Conservation (phyloP, 2,329 filamentous ascomycete species). For the Pseudopithomyces maydicus region DNA sequence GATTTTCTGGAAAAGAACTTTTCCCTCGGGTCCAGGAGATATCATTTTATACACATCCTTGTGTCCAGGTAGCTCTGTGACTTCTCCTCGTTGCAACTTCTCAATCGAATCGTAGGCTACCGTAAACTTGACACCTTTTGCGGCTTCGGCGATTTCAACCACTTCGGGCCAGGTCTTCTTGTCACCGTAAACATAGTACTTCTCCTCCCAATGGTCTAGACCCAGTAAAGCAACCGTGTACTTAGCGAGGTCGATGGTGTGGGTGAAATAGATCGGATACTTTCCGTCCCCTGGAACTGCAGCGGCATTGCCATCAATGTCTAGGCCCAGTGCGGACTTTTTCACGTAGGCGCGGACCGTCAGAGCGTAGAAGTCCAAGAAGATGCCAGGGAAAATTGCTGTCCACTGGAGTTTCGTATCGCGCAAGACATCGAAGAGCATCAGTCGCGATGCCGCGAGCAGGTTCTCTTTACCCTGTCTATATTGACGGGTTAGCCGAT, state of each 20-base stretch:
- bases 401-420: constrained; percentile 27
- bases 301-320: constrained; percentile 33
- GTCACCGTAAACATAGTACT: constrained; percentile 21
- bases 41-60: neutral
- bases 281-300: constrained; percentile 58
- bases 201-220: constrained; percentile 51
- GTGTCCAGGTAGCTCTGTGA: constrained; percentile 17
- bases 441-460: constrained; percentile 1
- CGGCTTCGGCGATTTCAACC: constrained; percentile 13
- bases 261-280: constrained; percentile 52
- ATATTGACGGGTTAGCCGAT: neutral
- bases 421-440: constrained; percentile 13
- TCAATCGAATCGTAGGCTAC: constrained; percentile 17
- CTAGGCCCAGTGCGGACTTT: constrained; percentile 9
- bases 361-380: constrained; percentile 33
- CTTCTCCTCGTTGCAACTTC: constrained; percentile 14
- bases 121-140: constrained; percentile 17
- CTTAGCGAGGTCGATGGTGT: constrained; percentile 55
- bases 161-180: constrained; percentile 16
- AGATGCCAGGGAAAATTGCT: constrained; percentile 25
- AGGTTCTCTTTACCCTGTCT: constrained; percentile 5
- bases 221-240: constrained; percentile 52
- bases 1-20: neutral
- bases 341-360: constrained; percentile 15
- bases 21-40: constrained; percentile 5